Base-by-base conservation (phyloP, 805 yeast genomes). In the Myxozyma lipomycoides region DNA sequence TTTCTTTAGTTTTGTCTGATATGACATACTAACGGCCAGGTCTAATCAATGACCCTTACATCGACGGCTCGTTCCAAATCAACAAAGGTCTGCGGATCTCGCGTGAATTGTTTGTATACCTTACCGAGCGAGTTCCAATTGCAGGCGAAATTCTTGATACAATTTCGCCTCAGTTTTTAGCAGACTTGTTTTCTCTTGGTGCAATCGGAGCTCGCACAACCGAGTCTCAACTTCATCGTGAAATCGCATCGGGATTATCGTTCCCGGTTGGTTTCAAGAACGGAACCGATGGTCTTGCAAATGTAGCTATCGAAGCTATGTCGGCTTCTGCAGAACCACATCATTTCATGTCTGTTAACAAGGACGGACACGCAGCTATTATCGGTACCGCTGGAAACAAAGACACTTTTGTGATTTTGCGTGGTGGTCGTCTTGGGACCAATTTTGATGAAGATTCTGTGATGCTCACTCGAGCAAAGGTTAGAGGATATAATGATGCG, bases 181-280 rank as follows among this genome's bases (percentile, higher is more conserved):
- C 93, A 45, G 98, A 91, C 70, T 79, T 91, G 61, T 84, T 91
- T 78, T 86, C 96, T 23, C 80, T 93, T 47, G 98, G 98, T 64
- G 98, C 98, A 43, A 90, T 91, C 68, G 98, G 98, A 64, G 98
- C 98, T 36, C 84, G 98, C 77, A 91, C 98, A 41, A 91, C 98
- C 36, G 98, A 91, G 74, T 89, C 96, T 36, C 98, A 91, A 74
- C 79, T 91, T 48, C 98, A 91, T 71, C 83, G 98, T 70, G 98
- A 91, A 71, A 78, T 91, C 61, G 96, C 98, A 2, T 89, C 97
- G 0, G 98, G 98, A 28, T 75, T 93, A 42, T 86, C 96, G 2
- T 91, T 93, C 88, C 98, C 98, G 39, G 88, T 91, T 52, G 98
- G 98, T 47, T 91, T 91, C 83, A 91, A 91, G 69, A 91, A 91